These are phyloP conservation scores for Ambrosiella cleistominuta DNA, from an alignment of 2,329 filamentous ascomycete genomes.

Conservation along the genomic window DNA sequence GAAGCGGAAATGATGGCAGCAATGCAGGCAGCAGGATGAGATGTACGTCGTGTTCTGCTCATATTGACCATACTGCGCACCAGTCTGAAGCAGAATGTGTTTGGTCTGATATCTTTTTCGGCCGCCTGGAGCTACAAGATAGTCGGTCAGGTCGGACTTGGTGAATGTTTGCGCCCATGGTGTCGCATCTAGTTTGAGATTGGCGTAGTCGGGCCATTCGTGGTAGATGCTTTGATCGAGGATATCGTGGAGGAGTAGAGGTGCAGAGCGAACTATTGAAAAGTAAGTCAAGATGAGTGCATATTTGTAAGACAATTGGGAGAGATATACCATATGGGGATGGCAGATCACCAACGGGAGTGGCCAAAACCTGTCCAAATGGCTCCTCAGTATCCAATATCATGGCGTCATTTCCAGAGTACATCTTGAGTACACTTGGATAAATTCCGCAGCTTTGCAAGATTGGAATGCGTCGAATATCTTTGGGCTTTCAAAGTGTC, in stretches of 20 bases:
- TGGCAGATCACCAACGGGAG: slow-evolving; percentile 9
- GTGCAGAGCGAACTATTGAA: slow-evolving; percentile 12
- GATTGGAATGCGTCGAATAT: background rate
- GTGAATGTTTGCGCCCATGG: slow-evolving; percentile 8
- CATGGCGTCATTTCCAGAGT: background rate
- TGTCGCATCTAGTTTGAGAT: slow-evolving; percentile 4
- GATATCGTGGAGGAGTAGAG: slow-evolving; percentile 14
- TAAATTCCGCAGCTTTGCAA: background rate
- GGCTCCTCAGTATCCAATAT: slow-evolving; percentile 7
- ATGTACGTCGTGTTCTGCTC: slow-evolving; percentile 2
- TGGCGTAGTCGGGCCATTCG: slow-evolving; percentile 14
- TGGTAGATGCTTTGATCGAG: slow-evolving; percentile 13
- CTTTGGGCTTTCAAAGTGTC: background rate
- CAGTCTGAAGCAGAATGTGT: slow-evolving; percentile 10
- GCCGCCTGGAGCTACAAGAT: slow-evolving; percentile 8
- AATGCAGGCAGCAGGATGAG: slow-evolving; percentile 12
- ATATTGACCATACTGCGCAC: slow-evolving; percentile 8
- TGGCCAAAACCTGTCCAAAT: slow-evolving; percentile 7
- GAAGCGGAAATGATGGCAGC: slow-evolving; percentile 11
- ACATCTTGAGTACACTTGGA: background rate
- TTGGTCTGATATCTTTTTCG: slow-evolving; percentile 10
- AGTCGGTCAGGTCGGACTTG: background rate
- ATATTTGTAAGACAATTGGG: background rate
- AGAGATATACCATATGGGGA: slow-evolving; percentile 11
- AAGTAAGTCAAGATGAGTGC: background rate